phyloP scores from a whole-genome alignment of 228 moss, liverwort and hornwort genomes.

The Sphagnum fallax region DNA sequence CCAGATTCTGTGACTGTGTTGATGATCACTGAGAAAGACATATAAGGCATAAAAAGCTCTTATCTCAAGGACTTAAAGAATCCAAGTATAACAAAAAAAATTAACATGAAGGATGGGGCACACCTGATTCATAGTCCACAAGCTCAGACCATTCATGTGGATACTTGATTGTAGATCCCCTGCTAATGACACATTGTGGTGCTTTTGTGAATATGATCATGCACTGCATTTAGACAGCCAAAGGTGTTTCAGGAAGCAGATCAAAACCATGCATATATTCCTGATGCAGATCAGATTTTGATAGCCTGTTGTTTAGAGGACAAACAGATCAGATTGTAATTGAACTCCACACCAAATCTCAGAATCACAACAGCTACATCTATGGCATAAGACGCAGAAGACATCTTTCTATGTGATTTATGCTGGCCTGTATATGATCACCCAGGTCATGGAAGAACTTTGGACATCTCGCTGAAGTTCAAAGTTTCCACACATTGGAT shows the following conservation, averaged over 20 bases:
- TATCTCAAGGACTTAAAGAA: not conserved
- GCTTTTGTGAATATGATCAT: constrained; percentile 94
- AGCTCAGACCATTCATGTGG: constrained; percentile 83
- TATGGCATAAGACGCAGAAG: not conserved
- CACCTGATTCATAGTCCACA: constrained; percentile 96
- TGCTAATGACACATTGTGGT: constrained; percentile 82
- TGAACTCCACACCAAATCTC: not conserved
- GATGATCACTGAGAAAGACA: constrained; percentile 41
- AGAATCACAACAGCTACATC: not conserved
- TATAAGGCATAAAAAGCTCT: not conserved
- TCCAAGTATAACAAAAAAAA: not conserved
- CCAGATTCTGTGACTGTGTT: constrained; percentile 66
- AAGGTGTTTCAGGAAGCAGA: not conserved
- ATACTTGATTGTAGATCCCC: constrained; percentile 85
- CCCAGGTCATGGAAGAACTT: too few relatives aligned
- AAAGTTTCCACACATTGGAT: too few relatives aligned
- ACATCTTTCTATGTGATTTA: not conserved
- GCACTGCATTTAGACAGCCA: constrained; percentile 23
- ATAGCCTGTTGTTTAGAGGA: too few relatives aligned
- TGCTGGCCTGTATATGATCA: too few relatives aligned
- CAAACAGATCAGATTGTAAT: too few relatives aligned
- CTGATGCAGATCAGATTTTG: too few relatives aligned
- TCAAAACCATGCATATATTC: too few relatives aligned
- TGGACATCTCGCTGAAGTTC: too few relatives aligned
- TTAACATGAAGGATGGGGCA: constrained; percentile 1